Evolutionary conservation across 371 early-diverging fungal genomes (phyloP).

Genomic region (Apophysomyces ossiformis): DNA sequence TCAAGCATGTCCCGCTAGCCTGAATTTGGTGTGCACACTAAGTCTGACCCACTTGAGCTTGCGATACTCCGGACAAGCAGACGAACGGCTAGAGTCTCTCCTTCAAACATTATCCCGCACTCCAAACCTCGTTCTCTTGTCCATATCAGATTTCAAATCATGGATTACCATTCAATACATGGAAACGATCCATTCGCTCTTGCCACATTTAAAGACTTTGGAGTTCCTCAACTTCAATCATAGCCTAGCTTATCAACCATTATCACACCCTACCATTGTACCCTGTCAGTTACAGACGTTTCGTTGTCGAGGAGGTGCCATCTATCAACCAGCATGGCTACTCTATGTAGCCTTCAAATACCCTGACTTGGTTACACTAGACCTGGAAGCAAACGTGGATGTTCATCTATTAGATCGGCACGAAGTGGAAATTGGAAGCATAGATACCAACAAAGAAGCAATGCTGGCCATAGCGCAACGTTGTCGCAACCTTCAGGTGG

Average conservation of each 20-base stretch:
- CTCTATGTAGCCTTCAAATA: constrained; percentile 13
- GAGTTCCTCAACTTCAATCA: constrained; percentile 6
- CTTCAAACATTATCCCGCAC: background rate
- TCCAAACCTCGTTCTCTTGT: background rate
- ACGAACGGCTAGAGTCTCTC: background rate
- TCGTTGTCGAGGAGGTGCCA: constrained; percentile 2
- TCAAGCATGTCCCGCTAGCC: background rate
- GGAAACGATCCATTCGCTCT: background rate
- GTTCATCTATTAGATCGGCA: constrained; percentile 4
- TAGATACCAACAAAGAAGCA: constrained; percentile 2
- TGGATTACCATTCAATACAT: background rate
- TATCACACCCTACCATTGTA: background rate
- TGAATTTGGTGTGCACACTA: background rate
- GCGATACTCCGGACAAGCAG: background rate
- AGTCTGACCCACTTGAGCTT: constrained; percentile 2
- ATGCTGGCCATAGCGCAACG: background rate
- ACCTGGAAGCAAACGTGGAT: constrained; percentile 8
- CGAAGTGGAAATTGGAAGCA: background rate
- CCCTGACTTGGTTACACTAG: constrained; percentile 6
- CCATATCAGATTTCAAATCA: background rate
- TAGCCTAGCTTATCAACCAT: background rate
- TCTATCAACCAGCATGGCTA: constrained; percentile 6
- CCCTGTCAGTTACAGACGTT: background rate
- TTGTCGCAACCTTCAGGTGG: background rate
- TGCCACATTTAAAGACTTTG: background rate